Percentiles rank a stretch among this genome's conserved stretches.
Conservation (phyloP, 2,329 filamentous ascomycete species). For the Aureobasidium sp. region DNA sequence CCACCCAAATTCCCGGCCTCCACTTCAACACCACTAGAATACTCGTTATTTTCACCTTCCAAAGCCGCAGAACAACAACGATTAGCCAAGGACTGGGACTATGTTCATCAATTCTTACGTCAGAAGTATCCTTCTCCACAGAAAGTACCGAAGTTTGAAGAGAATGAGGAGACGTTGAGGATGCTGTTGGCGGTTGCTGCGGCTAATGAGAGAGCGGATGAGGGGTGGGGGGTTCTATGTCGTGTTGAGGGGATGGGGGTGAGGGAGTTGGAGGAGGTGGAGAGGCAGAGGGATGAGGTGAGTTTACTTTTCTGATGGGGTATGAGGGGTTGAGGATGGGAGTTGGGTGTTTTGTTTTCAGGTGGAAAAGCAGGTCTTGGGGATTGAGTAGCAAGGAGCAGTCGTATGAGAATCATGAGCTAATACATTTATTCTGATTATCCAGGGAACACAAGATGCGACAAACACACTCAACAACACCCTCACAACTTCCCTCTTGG, state of each 20-base stretch:
- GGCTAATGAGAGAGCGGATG: slow-evolving; percentile 69
- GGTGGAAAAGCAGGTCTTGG: not conserved
- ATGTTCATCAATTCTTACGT: slow-evolving; percentile 74
- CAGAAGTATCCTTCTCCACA: slow-evolving; percentile 55
- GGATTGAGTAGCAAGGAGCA: not conserved
- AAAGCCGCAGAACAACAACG: slow-evolving; percentile 68
- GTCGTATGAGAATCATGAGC: not conserved
- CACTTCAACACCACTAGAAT: slow-evolving; percentile 18
- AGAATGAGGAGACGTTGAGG: slow-evolving; percentile 74
- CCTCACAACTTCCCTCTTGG: slow-evolving; percentile 1
- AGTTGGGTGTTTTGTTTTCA: not conserved
- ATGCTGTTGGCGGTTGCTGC: slow-evolving; percentile 65
- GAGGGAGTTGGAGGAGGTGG: slow-evolving; percentile 35
- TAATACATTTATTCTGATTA: not conserved
- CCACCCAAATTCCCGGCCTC: not conserved
- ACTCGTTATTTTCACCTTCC: slow-evolving; percentile 50
- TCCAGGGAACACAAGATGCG: not conserved
- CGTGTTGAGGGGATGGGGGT: slow-evolving; percentile 53
- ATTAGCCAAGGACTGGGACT: slow-evolving; percentile 84
- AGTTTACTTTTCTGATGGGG: not conserved
- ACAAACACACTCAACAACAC: not conserved
- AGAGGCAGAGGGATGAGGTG: not conserved
- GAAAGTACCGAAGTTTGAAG: slow-evolving; percentile 66
- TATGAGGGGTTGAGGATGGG: too few relatives aligned
- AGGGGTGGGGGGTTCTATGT: slow-evolving; percentile 53